These are phyloP conservation scores for Xylaria palmicola DNA, from an alignment of 495 filamentous ascomycete species.

Conservation along the genomic window DNA sequence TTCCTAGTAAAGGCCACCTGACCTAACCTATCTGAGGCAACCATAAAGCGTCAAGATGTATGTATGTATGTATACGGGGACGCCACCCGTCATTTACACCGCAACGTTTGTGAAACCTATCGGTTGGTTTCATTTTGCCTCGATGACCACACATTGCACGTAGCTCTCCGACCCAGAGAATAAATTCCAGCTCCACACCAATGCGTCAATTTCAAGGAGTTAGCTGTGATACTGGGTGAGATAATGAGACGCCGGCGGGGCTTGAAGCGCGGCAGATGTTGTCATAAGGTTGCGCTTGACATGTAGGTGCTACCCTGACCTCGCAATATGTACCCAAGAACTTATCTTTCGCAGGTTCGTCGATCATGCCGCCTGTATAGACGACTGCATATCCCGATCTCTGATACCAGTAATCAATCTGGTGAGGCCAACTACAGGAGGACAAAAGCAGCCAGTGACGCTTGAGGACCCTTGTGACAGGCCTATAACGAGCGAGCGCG, in stretches of 20 bases:
- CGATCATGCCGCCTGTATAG: background rate
- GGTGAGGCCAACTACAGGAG: constrained; percentile 22
- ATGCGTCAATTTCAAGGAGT: background rate
- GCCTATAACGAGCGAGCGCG: no score
- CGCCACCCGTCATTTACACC: background rate
- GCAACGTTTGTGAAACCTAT: background rate
- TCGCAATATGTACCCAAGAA: background rate
- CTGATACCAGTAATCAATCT: constrained; percentile 28
- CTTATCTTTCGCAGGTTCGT: background rate
- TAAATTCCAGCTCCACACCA: background rate
- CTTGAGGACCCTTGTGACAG: no score
- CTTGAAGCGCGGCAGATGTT: background rate
- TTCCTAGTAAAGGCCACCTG: no score
- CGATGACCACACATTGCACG: background rate
- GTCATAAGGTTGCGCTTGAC: background rate
- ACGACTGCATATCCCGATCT: constrained; percentile 1
- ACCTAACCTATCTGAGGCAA: no score
- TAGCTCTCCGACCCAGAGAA: background rate
- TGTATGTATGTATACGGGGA: no score
- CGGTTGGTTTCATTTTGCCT: background rate
- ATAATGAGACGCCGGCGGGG: background rate
- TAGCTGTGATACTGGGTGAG: background rate
- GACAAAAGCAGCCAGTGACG: no score
- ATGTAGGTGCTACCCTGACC: no score
- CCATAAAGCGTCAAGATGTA: no score